Base-by-base conservation (phyloP, 768 basidiomycete species). In the Boletus edulis region DNA sequence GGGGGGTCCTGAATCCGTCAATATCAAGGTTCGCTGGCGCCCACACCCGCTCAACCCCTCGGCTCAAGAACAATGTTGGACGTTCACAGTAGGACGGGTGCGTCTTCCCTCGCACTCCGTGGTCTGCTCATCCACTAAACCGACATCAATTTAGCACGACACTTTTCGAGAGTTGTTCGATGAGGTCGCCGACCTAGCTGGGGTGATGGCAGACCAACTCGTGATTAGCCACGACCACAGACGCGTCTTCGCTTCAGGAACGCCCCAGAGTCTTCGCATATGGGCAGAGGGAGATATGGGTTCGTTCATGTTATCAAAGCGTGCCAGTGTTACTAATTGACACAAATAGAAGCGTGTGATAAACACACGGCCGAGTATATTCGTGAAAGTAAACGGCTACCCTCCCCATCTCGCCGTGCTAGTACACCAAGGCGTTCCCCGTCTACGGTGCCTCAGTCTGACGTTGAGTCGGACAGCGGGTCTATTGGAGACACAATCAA, bases 271-370 rank as follows among this genome's bases (percentile, higher is more conserved):
- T 17, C 75, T 92, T 43, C 77, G 76, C 14, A 80, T 91, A 15
- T 89, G 87, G 84, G 78, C 76, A 4, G 80, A 86, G 54, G 86
- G 81, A 29, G 81, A 85, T 40, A 72, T 92, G 22, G 81, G 89
- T 89, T 42, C 34, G 79, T 73, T 29, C 31, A 13, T 20, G 38
- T 43, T 43, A 37, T 3, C n/a, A 29, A 46, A 35, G 44, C 24
- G 29, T 32, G 31, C 50, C 37, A 18, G 43, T n/a, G 20, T 49
- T 44, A 20, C 66, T 55, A 14, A 67, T 38, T 46, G 15, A 3
- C 46, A 24, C 13, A 43, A 56, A 43, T 58, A 91, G 90, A 83
- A 55, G 90, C 84, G 9, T 91, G 82, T 62, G 81, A 86, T 50
- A 78, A 79, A 58, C 62, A 59, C 1, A 86, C 89, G 1, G 83